Percentiles rank a stretch among this genome's conserved stretches.
phyloP scores from a whole-genome alignment of 768 basidiomycete species.

The Mycena epipterygia region DNA sequence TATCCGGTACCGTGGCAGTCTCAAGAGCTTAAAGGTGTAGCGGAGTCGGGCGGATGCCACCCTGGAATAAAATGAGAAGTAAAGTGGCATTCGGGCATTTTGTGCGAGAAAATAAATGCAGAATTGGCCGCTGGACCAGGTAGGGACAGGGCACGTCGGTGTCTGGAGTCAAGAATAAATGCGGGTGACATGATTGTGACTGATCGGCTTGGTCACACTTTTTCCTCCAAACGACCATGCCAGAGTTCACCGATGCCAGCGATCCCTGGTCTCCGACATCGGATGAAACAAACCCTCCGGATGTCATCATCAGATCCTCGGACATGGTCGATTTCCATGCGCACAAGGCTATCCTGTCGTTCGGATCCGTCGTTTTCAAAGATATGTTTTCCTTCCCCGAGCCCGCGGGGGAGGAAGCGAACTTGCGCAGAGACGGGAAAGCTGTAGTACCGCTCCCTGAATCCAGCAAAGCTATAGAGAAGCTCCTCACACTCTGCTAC shows the following conservation, averaged over 20 bases:
- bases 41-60: too few species aligned
- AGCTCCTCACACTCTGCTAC: constrained; percentile 54
- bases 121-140: too few species aligned
- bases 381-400: constrained; percentile 47
- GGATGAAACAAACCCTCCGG: constrained; percentile 47
- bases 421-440: constrained; percentile 44
- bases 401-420: constrained; percentile 38
- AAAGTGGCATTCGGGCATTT: too few species aligned
- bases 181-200: background rate
- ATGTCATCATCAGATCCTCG: constrained; percentile 56
- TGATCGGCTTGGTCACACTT: background rate
- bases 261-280: constrained; percentile 27
- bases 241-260: constrained; percentile 15
- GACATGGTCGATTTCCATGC: constrained; percentile 55
- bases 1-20: too few species aligned
- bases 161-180: too few species aligned
- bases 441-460: constrained; percentile 51
- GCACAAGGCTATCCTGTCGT: constrained; percentile 56
- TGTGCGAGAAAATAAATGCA: too few species aligned
- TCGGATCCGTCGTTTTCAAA: constrained; percentile 54
- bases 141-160: too few species aligned
- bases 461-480: constrained; percentile 45
- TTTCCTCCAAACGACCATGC: background rate
- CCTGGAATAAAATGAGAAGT: too few species aligned
- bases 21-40: too few species aligned